A percentile compares a stretch with the other conserved stretches of the same genome.
Conservation (phyloP, 257 asterid genomes). For the Fraxinus excelsior region DNA sequence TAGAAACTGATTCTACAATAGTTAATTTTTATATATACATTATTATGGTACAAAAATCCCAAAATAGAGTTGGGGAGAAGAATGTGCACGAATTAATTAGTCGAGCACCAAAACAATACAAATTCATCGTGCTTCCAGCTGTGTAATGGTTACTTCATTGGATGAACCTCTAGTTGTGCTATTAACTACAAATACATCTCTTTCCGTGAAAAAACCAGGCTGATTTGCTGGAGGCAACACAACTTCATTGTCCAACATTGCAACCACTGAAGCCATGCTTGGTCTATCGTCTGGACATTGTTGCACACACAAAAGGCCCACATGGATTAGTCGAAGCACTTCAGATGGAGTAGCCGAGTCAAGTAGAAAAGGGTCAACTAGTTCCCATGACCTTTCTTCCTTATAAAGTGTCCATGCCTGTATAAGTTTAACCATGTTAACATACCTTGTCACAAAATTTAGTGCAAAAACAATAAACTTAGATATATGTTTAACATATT, state of each 20-base stretch:
- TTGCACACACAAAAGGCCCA: constrained; percentile 30
- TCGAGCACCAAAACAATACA: background rate
- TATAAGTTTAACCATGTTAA: background rate
- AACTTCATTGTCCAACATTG: constrained; percentile 16
- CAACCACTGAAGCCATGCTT: constrained; percentile 17
- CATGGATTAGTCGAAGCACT: constrained; percentile 21
- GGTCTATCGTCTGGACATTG: constrained; percentile 22
- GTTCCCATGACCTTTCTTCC: constrained; percentile 23
- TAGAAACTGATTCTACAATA: too few relatives aligned
- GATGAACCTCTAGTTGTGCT: background rate
- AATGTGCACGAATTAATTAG: background rate
- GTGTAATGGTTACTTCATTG: constrained; percentile 17
- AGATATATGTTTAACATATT: background rate
- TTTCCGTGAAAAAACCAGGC: constrained; percentile 31
- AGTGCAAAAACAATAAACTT: background rate
- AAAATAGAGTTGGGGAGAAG: background rate
- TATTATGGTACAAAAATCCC: background rate
- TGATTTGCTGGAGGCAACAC: constrained; percentile 23
- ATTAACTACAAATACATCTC: background rate
- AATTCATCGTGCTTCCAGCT: background rate
- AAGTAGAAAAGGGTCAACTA: constrained; percentile 19
- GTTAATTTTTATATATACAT: too few relatives aligned
- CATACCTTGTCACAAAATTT: background rate
- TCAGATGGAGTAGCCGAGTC: background rate
- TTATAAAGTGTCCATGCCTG: constrained; percentile 34